phyloP scores from a whole-genome alignment of 2,329 filamentous ascomycete genomes.

The Ophiocordyceps australis region DNA sequence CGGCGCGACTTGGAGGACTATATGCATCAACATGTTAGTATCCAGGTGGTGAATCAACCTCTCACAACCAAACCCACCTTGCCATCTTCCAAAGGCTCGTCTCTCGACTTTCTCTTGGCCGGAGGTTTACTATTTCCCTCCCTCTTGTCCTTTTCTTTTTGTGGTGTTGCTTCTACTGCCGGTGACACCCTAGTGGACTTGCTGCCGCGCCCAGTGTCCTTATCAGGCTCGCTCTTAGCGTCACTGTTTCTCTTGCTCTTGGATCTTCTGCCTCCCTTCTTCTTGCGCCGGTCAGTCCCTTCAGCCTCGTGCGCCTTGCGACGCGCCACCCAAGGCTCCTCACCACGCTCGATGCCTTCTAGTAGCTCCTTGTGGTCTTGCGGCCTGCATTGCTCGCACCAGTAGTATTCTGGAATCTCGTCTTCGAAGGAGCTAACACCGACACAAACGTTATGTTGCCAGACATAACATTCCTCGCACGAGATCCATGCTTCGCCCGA shows the following conservation, averaged over 20 bases:
- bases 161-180: conserved; percentile 14
- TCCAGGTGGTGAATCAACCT: neutral
- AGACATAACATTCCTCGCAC: conserved; percentile 80
- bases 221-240: conserved; percentile 37
- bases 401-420: conserved; percentile 69
- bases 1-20: conserved; percentile 31
- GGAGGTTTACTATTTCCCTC: conserved; percentile 19
- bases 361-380: conserved; percentile 69
- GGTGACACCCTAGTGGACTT: conserved; percentile 21
- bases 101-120: conserved; percentile 38
- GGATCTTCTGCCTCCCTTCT: conserved; percentile 40
- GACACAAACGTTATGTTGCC: conserved; percentile 97
- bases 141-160: conserved; percentile 29
- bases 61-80: conserved; percentile 20
- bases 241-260: conserved; percentile 52
- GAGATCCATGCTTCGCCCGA: conserved; percentile 86
- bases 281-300: conserved; percentile 38
- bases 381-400: conserved; percentile 78
- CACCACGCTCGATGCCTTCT: conserved; percentile 58
- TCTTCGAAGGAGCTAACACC: conserved; percentile 64
- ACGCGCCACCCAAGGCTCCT: conserved; percentile 69
- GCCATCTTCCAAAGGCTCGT: conserved; percentile 31
- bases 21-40: too few species aligned
- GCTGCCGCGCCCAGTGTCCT: conserved; percentile 11
- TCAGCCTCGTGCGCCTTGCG: conserved; percentile 45